These are phyloP conservation scores for Neurospora sublineolata DNA, from an alignment of 495 filamentous ascomycete species.

Conservation along the genomic window DNA sequence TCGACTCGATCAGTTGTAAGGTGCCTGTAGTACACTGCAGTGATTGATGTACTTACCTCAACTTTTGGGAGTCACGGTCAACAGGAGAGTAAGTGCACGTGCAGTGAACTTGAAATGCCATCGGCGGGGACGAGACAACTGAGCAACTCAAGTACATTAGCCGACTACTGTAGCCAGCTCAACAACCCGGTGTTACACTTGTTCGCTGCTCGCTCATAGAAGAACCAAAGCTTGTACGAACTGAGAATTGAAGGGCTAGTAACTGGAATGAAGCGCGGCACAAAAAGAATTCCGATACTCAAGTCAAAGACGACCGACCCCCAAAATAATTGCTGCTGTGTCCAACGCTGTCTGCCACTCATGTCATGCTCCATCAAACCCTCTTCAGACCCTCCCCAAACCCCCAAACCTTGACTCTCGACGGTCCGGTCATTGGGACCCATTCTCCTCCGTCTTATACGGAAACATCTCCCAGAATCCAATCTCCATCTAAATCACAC, in stretches of 20 bases:
- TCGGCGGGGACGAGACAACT: background rate
- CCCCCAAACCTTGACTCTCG: background rate
- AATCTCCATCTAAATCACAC: conserved; percentile 57
- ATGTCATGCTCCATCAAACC: background rate
- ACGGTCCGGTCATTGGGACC: background rate
- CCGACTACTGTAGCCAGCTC: background rate
- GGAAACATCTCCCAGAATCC: conserved; percentile 75
- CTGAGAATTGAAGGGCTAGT: background rate
- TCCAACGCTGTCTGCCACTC: background rate
- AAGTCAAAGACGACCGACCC: background rate
- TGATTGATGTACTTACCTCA: background rate
- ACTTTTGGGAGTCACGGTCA: background rate
- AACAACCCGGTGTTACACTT: background rate
- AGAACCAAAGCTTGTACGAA: background rate
- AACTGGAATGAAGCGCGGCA: background rate
- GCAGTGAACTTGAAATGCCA: background rate
- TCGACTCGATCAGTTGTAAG: background rate
- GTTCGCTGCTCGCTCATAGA: background rate
- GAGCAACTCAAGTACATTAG: background rate
- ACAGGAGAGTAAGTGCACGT: background rate
- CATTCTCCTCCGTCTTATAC: background rate
- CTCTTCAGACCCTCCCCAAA: background rate
- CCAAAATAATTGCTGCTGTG: background rate
- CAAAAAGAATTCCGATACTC: background rate
- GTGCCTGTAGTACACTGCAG: no score